Evolutionary conservation across 2,329 filamentous ascomycete species (phyloP).

Genomic region (Fusarium aywerte): DNA sequence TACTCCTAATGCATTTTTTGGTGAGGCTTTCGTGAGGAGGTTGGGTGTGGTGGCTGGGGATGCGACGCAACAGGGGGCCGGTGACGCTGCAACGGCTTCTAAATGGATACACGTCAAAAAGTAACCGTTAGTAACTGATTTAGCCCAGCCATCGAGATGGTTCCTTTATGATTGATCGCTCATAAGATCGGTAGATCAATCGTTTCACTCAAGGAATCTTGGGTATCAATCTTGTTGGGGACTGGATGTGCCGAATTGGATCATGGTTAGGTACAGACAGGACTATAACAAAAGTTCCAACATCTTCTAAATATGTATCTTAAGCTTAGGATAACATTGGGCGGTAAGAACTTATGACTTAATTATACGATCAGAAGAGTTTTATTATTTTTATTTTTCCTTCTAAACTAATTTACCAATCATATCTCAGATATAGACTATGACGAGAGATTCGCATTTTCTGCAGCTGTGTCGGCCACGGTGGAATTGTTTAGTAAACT

Average conservation of each 20-base stretch:
- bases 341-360: too few relatives aligned
- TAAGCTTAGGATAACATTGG: too few relatives aligned
- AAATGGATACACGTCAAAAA: slow-evolving; percentile 35
- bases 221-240: neutral
- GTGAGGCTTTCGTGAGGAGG: slow-evolving; percentile 34
- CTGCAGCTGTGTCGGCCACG: too few relatives aligned
- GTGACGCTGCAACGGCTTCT: slow-evolving; percentile 27
- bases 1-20: slow-evolving; percentile 15
- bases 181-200: slow-evolving; percentile 6
- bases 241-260: neutral
- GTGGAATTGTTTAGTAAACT: neutral
- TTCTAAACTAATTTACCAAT: too few relatives aligned
- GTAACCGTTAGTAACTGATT: neutral
- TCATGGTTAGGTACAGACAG: neutral
- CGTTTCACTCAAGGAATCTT: neutral
- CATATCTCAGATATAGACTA: too few relatives aligned
- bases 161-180: slow-evolving; percentile 6
- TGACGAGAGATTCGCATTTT: too few relatives aligned
- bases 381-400: too few relatives aligned
- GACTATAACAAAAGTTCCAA: too few relatives aligned
- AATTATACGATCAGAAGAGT: too few relatives aligned
- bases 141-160: slow-evolving; percentile 24
- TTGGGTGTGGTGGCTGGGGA: slow-evolving; percentile 39
- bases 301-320: too few relatives aligned
- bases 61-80: slow-evolving; percentile 15